Base-by-base conservation (phyloP, 192 early-diverging fungal genomes). In the Entomortierella lignicola region DNA sequence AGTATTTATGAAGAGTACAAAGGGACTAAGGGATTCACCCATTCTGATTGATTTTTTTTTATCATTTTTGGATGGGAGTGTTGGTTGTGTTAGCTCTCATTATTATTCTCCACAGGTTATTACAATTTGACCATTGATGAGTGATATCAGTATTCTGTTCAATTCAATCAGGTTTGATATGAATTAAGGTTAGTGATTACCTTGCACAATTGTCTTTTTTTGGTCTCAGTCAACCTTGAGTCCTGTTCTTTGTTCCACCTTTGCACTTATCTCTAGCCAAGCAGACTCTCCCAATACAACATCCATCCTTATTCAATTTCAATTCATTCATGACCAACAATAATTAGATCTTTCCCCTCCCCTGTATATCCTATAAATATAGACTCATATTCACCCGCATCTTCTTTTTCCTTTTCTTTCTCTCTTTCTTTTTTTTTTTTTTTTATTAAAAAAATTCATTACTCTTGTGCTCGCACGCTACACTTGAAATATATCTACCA, bases 101-200 rank as follows among this genome's bases (percentile, higher is more conserved):
- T 50, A 21, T 23, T 50, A 23, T 54, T 26, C 52, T 54, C 52
- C 52, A 54, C 52, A 50, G 15, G 4, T 37, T 37, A 7, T 37
- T 37, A 37, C 34, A 37, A 50, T 3, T 8, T 17, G 21, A 21
- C 47, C 18, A 21, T n/a, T 50, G 47, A 50, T 23, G 47, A 23
- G 47, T 60, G 42, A 51, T 53, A 60, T 63, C 61, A 63, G 61
- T 63, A 63, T 37, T 58, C 23, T 47, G 4, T 20, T 47, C 44
- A 47, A 29, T 27, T 54, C 27, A 25, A 54, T 29, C 25, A 25
- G 26, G 26, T 54, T 52, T 15, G 44, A 47, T 47, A 20, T 26
- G 23, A 54, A 25, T 54, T 54, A 25, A 54, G 52, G 52, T 54
- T 54, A 26, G 6, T 5, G 2, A 7, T 27, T 18, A 5, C 52